Conservation (phyloP, 768 basidiomycete species). For the Serpula lacrymans region DNA sequence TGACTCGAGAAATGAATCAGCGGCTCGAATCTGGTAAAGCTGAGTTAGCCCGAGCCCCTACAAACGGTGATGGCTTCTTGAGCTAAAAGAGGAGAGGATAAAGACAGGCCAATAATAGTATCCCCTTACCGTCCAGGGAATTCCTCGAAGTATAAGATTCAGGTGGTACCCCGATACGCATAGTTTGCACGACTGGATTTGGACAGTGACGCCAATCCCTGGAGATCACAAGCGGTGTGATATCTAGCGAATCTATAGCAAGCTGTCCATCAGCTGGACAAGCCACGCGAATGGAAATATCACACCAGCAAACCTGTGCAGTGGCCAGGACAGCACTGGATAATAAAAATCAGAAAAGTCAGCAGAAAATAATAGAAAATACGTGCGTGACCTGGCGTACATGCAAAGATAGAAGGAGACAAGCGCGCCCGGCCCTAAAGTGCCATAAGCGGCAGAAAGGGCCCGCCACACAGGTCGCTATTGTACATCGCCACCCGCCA, state of each 20-base stretch:
- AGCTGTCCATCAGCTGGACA: conserved; percentile 5
- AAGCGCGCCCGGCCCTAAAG: conserved; percentile 21
- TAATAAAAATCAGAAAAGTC: no score
- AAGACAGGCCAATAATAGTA: conserved; percentile 19
- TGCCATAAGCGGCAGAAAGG: neutral
- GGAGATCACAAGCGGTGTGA: conserved; percentile 4
- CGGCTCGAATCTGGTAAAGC: conserved; percentile 14
- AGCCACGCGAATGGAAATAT: no score
- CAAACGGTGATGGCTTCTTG: conserved; percentile 15
- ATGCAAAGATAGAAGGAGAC: conserved; percentile 4
- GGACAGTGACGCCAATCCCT: conserved; percentile 7
- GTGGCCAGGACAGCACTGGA: no score
- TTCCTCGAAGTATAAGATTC: conserved; percentile 5
- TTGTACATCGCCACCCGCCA: conserved; percentile 33
- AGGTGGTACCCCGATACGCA: conserved; percentile 7
- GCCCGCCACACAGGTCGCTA: conserved; percentile 15
- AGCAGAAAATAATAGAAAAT: no score
- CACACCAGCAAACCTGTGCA: no score
- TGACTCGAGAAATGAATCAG: conserved; percentile 45
- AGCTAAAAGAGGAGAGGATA: conserved; percentile 16
- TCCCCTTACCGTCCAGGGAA: conserved; percentile 6
- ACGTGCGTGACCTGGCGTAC: conserved; percentile 9
- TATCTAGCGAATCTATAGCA: no score
- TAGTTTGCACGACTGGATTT: neutral
- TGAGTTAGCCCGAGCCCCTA: conserved; percentile 12